Evolutionary conservation across 805 yeast genomes (phyloP), one percentile per base, ranked within the genome.

Genomic region (Spathaspora girioi): DNA sequence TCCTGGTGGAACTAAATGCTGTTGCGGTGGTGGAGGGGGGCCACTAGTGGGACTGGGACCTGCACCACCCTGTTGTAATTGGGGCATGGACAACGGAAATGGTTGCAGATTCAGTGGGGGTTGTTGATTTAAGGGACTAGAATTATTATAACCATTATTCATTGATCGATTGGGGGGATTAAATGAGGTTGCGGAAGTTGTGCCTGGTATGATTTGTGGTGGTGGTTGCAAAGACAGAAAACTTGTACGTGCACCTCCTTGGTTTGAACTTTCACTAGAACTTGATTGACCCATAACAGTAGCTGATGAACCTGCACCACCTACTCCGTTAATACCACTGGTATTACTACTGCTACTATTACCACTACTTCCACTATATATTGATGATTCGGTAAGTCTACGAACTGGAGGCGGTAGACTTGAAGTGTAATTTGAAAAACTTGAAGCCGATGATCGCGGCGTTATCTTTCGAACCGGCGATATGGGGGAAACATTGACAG

Each of bases 351-450:
- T 35, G 17, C 40, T 35, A 35, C 15, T 35, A 35, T 35, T 35
- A 35, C 18, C 18, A 7, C 40, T 15, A 35, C 40, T 35, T 14
- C 40, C 18, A 15, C 38, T 42, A 27, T 42, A 51, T 14, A 53
- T 53, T 35, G 55, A 43, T 7, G 59, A 57, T 2, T 56, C 60
- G 6, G 59, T 57, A 11, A 56, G 46, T 26, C 59, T 47, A 15
- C 60, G 45, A n/a, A 55, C 26, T 14, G 60, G 60, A 14, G 57
- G 51, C 11, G 57, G 54, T 18, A 58, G 48, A 12, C 50, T 42
- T 12, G 53, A 50, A 18, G 50, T 42, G 19, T 41, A n/a, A 20
- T 45, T 45, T 45, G 47, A 45, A 35, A 27, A 45, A 35, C 40
- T 35, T 14, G 40, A 35, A n/a, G 40, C 40, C 17, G 40, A 35